Evolutionary conservation across 345 rosid species (phyloP), one percentile per base, ranked within the genome.

Genomic region (Nephelium lappaceum): DNA sequence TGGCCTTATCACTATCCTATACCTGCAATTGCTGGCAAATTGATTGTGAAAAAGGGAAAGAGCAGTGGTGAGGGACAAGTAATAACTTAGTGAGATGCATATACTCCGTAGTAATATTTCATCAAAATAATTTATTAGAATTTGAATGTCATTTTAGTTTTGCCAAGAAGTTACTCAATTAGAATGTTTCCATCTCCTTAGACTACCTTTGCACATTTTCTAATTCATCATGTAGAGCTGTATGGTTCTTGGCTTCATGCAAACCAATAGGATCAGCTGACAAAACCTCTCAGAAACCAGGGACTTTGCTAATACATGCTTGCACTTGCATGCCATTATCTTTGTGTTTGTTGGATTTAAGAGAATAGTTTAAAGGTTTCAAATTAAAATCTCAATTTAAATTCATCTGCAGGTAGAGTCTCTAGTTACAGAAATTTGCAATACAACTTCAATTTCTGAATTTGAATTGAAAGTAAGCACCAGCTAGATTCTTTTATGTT

Each of bases 401-500:
- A 39, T 77, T 79, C 3, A 9, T 69, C 73, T 83, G 80, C 91
- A 92, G 98, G 86, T 95, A 83, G 88, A 95, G 84, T 87, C 85
- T 84, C 87, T 95, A 66, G 85, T 95, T 63, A 80, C 76, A 70
- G 92, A 90, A 79, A 82, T 95, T 76, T 84, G 94, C 42, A 76
- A 92, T 69, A 84, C 98, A 77, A 80, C 89, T 75, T 88, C 93
- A 41, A 75, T 95, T 64, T 91, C 93, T 71, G 97, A 95, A 83
- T 91, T 92, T 75, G 95, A 93, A 77, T 76, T 93, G 72, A 92
- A 93, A 87, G 98, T 93, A 86, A 85, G 90, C 19, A 66, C 55
- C 19, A 71, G 53, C 67, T 39, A 45, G 67, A 25, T 79, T 51
- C 49, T 47, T 69, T 63, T 55, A 1, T 69, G 24, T 9, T 47